These are phyloP conservation scores for Neurospora sp. DNA, from an alignment of 495 filamentous ascomycete genomes.

Conservation along the genomic window DNA sequence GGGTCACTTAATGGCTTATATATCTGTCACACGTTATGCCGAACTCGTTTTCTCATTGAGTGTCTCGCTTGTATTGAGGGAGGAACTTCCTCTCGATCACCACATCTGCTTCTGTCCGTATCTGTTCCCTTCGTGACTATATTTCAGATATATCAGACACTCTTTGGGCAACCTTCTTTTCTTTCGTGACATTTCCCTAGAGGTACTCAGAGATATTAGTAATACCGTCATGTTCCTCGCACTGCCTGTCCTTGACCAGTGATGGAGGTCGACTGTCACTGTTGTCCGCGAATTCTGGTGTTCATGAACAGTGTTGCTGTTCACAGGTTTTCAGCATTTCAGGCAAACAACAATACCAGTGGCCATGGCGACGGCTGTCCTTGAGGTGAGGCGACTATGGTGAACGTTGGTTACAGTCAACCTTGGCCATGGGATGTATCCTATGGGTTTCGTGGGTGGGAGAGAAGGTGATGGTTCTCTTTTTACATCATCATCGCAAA, in stretches of 20 bases:
- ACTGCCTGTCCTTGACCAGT: not conserved
- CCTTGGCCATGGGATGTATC: not conserved
- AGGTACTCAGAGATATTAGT: accelerated
- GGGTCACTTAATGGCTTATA: not conserved
- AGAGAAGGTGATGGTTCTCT: not conserved
- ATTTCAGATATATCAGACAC: not conserved
- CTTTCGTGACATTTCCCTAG: not conserved
- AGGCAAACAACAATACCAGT: not conserved
- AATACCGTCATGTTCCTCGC: not conserved
- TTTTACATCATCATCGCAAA: not conserved
- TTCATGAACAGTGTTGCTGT: not conserved
- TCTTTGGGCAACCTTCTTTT: not conserved
- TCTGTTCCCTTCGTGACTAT: not conserved
- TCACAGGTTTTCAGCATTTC: not conserved
- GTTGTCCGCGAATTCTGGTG: not conserved
- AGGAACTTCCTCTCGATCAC: not conserved
- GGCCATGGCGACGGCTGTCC: not conserved
- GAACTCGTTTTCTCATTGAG: not conserved
- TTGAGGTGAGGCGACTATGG: not conserved
- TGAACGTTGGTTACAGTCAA: not conserved
- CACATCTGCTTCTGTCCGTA: not conserved
- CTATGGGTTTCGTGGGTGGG: not conserved
- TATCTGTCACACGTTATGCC: accelerated
- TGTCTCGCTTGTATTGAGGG: not conserved
- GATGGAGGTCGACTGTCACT: not conserved